These are phyloP conservation scores for Irpex rosettiformis DNA, from an alignment of 1,284 basidiomycete genomes.

Conservation along the genomic window DNA sequence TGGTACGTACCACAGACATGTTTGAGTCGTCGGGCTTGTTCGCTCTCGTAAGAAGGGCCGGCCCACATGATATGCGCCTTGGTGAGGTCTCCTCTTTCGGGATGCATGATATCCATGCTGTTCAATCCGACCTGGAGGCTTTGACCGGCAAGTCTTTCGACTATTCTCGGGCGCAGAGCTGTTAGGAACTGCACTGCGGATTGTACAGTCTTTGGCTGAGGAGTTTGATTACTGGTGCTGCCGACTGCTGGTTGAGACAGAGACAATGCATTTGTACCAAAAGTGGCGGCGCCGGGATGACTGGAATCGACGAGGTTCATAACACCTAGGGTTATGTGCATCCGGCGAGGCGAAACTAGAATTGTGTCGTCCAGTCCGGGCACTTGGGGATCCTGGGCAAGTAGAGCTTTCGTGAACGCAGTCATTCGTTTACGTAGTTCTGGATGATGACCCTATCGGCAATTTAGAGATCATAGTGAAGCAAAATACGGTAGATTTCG, in stretches of 20 bases:
- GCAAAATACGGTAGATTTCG: too few relatives aligned
- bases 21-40: conserved; percentile 27
- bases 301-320: conserved; percentile 45
- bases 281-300: neutral
- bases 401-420: conserved; percentile 44
- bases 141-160: conserved; percentile 21
- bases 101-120: conserved; percentile 49
- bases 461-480: too few relatives aligned
- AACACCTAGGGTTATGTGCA: conserved; percentile 70
- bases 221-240: too few relatives aligned
- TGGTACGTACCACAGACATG: conserved; percentile 39
- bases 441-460: conserved; percentile 48
- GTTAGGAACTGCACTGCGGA: conserved; percentile 45
- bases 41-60: conserved; percentile 37
- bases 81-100: conserved; percentile 33
- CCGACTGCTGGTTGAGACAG: too few relatives aligned
- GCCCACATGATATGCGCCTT: conserved; percentile 59
- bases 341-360: conserved; percentile 54
- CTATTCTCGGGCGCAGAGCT: conserved; percentile 43
- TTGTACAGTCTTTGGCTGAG: conserved; percentile 32
- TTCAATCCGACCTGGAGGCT: conserved; percentile 44
- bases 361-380: conserved; percentile 58
- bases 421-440: conserved; percentile 38
- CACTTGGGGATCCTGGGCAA: conserved; percentile 33
- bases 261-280: too few relatives aligned